phyloP scores from a whole-genome alignment of 2,329 filamentous ascomycete species.

The Coniochaeta sp. region DNA sequence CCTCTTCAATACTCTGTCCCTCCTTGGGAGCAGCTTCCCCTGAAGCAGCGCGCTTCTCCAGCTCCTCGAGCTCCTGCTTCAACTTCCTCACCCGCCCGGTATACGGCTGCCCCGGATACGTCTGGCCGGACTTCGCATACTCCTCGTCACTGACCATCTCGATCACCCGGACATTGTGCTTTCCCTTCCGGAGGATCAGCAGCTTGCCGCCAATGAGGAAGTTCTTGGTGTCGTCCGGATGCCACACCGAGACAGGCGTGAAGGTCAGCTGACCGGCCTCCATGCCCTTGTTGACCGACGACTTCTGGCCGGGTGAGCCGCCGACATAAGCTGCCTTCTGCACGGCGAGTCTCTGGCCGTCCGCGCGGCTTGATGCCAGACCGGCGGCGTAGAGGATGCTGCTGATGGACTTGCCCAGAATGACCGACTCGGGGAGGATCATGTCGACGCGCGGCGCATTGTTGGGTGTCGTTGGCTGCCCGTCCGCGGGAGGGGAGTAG shows the following conservation, averaged over 20 bases:
- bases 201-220: slow-evolving; percentile 54
- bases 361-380: slow-evolving; percentile 46
- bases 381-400: slow-evolving; percentile 54
- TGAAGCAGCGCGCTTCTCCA: slow-evolving; percentile 22
- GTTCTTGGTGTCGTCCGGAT: slow-evolving; percentile 46
- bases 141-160: slow-evolving; percentile 51
- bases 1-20: background rate
- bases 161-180: slow-evolving; percentile 56
- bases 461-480: slow-evolving; percentile 25
- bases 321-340: slow-evolving; percentile 55
- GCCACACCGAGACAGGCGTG: slow-evolving; percentile 54
- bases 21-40: slow-evolving; percentile 11
- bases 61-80: slow-evolving; percentile 25
- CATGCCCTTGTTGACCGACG: slow-evolving; percentile 13
- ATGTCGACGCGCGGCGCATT: slow-evolving; percentile 47
- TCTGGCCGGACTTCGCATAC: slow-evolving; percentile 39
- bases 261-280: slow-evolving; percentile 43
- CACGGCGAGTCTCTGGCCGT: slow-evolving; percentile 51
- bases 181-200: slow-evolving; percentile 55
- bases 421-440: slow-evolving; percentile 50
- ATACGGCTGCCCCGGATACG: slow-evolving; percentile 46
- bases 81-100: slow-evolving; percentile 41
- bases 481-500: slow-evolving; percentile 7
- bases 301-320: slow-evolving; percentile 35
- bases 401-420: slow-evolving; percentile 47